phyloP scores from a whole-genome alignment of 495 filamentous ascomycete genomes.

The Penicillium robsamsonii region DNA sequence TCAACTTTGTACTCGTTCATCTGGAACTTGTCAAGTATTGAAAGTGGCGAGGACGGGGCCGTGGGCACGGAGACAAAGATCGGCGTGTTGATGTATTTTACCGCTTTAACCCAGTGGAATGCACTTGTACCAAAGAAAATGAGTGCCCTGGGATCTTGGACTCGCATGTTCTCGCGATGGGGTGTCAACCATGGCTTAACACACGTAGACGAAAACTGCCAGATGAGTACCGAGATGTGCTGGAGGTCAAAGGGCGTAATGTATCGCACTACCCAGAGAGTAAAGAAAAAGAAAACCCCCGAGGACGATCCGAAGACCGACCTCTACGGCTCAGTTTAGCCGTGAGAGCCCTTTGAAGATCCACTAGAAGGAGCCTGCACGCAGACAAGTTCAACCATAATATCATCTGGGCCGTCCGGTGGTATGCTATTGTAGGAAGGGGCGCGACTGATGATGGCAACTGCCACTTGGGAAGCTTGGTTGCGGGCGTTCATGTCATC shows the following conservation, averaged over 20 bases:
- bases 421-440: constrained; percentile 32
- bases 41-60: neutral
- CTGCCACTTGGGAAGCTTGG: constrained; percentile 42
- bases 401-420: constrained; percentile 30
- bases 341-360: constrained; percentile 17
- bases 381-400: constrained; percentile 42
- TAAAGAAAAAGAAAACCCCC: neutral
- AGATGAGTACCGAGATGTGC: neutral
- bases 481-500: constrained; percentile 36
- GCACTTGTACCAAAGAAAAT: neutral
- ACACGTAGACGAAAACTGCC: neutral
- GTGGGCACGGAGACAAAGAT: neutral
- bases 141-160: neutral
- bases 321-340: constrained; percentile 5
- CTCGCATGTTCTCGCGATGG: neutral
- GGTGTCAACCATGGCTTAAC: neutral
- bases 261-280: neutral
- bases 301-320: constrained; percentile 4
- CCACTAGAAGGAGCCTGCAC: constrained; percentile 33
- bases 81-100: neutral
- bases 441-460: constrained; percentile 42
- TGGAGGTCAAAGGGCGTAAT: neutral
- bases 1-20: neutral
- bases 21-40: neutral
- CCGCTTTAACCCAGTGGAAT: neutral